phyloP scores from a whole-genome alignment of 441 rosid genomes.

The Populus hybrid region DNA sequence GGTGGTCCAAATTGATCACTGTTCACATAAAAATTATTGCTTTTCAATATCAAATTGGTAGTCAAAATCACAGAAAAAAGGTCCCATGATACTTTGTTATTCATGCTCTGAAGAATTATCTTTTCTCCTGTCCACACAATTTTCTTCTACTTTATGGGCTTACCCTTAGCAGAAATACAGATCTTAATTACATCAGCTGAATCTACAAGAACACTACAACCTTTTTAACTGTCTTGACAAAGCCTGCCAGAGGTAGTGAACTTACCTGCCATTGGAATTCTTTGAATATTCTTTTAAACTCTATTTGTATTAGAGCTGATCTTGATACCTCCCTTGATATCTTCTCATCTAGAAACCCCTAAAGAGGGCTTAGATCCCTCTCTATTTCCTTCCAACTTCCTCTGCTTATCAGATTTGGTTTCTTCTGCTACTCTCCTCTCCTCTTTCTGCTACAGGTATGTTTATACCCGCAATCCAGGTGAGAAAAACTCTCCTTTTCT shows the following conservation, averaged over 20 bases:
- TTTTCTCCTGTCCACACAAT: no score
- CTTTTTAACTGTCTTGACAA: not conserved
- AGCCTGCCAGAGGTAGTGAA: not conserved
- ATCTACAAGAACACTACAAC: not conserved
- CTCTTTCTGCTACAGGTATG: not conserved
- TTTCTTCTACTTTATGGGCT: not conserved
- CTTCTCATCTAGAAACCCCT: not conserved
- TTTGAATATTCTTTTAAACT: no score
- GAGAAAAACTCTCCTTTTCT: no score
- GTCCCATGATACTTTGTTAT: no score
- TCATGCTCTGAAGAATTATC: not conserved
- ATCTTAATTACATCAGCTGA: no score
- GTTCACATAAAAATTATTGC: not conserved
- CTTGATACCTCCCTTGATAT: not conserved
- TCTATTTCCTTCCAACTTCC: no score
- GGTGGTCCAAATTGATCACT: not conserved
- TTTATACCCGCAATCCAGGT: no score
- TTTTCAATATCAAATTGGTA: no score
- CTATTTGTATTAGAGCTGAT: not conserved
- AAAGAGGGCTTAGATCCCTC: not conserved
- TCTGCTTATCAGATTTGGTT: not conserved
- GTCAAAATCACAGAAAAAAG: no score
- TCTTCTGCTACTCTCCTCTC: no score
- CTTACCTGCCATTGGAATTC: not conserved
- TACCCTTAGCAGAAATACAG: not conserved